phyloP scores from a whole-genome alignment of 1,284 basidiomycete genomes.

The Cryptococcus sp. region DNA sequence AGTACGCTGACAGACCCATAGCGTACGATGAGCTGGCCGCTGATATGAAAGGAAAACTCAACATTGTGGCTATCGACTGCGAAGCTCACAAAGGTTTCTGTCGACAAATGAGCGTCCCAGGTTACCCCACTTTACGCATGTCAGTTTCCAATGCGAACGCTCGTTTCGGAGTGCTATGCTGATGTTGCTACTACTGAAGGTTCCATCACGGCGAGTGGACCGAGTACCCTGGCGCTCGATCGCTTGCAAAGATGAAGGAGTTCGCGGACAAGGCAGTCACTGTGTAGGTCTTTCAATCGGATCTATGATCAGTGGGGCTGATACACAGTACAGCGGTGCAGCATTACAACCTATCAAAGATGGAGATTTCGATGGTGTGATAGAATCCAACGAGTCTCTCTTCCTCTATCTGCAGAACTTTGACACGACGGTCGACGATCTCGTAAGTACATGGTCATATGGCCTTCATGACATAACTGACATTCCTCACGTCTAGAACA shows the following conservation, averaged over 20 bases:
- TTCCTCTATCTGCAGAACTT: slow-evolving; percentile 72
- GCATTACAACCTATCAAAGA: slow-evolving; percentile 58
- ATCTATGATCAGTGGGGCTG: neutral
- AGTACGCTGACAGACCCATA: slow-evolving; percentile 13
- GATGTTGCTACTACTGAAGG: slow-evolving; percentile 29
- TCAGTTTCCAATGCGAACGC: slow-evolving; percentile 52
- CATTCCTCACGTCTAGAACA: slow-evolving; percentile 49
- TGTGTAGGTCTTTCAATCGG: slow-evolving; percentile 57
- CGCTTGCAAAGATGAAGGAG: slow-evolving; percentile 65
- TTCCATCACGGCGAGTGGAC: slow-evolving; percentile 57
- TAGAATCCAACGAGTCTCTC: slow-evolving; percentile 64
- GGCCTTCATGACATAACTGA: neutral
- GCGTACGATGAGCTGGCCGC: slow-evolving; percentile 72
- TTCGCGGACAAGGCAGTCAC: slow-evolving; percentile 72
- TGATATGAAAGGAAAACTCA: slow-evolving; percentile 67
- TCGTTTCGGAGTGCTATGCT: too few species aligned
- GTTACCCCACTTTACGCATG: slow-evolving; percentile 78
- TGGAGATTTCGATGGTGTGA: slow-evolving; percentile 57
- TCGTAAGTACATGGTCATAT: slow-evolving; percentile 38
- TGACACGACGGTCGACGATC: slow-evolving; percentile 46
- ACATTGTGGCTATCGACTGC: slow-evolving; percentile 82
- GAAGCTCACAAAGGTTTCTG: slow-evolving; percentile 72
- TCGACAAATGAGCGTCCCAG: slow-evolving; percentile 64
- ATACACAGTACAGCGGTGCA: slow-evolving; percentile 45
- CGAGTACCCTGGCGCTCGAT: slow-evolving; percentile 40